Conservation (phyloP, 1,284 basidiomycete species). For the Sanghuangporus weigelae region DNA sequence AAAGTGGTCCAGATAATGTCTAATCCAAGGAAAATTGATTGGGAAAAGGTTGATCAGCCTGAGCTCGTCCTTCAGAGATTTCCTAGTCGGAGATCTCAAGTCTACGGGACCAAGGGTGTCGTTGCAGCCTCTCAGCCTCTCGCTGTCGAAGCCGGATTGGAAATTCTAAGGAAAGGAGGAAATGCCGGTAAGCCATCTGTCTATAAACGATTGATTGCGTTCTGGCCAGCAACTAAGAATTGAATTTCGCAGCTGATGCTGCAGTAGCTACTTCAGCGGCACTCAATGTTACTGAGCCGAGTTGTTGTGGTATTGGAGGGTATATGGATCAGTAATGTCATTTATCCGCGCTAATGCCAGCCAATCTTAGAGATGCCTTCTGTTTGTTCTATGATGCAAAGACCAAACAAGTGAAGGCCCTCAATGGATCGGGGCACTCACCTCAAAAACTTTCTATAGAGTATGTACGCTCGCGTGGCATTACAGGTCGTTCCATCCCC, state of each 20-base stretch:
- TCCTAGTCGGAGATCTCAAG: constrained; percentile 66
- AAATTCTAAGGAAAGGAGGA: constrained; percentile 85
- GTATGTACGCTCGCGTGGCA: constrained; percentile 63
- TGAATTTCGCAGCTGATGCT: constrained; percentile 49
- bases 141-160: constrained; percentile 83
- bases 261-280: constrained; percentile 83
- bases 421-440: constrained; percentile 85
- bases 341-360: constrained; percentile 1
- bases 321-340: constrained; percentile 27
- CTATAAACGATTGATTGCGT: not conserved
- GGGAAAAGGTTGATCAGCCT: constrained; percentile 62
- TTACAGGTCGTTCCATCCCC: constrained; percentile 65
- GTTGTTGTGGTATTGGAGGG: constrained; percentile 80
- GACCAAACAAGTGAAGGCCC: constrained; percentile 71
- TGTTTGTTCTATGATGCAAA: constrained; percentile 88
- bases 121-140: constrained; percentile 89
- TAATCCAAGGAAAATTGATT: constrained; percentile 47
- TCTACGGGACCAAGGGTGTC: constrained; percentile 83
- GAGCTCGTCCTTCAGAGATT: constrained; percentile 56
- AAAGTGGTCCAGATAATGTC: not conserved
- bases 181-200: constrained; percentile 67
- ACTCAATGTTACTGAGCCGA: constrained; percentile 83
- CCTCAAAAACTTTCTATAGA: constrained; percentile 79
- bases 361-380: constrained; percentile 70
- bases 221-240: not conserved